Evolutionary conservation across 495 filamentous ascomycete genomes (phyloP).

Genomic region (Usnea hakonensis): DNA sequence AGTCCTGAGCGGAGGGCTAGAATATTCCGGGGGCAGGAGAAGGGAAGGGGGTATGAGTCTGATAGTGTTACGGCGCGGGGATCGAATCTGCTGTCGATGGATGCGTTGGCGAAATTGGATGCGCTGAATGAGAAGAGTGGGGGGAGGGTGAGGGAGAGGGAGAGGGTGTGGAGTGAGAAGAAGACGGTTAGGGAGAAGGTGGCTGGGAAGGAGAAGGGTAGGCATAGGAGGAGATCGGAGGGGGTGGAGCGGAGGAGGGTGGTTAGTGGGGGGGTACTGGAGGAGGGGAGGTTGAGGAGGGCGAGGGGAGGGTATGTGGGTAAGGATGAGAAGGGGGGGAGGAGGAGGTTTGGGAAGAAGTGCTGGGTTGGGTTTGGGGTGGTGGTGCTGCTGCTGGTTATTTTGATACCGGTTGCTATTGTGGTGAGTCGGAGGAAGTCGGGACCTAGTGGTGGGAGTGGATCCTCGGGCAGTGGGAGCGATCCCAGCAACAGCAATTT

Average conservation of each 20-base stretch:
- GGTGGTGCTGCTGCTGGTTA: slow-evolving; percentile 54
- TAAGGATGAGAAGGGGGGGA: slow-evolving; percentile 28
- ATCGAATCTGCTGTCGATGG: slow-evolving; percentile 28
- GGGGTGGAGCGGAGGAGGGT: slow-evolving; percentile 43
- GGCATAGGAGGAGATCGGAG: slow-evolving; percentile 30
- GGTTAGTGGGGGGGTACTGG: slow-evolving; percentile 60
- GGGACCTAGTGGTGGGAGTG: slow-evolving; percentile 18
- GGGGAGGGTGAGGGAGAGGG: slow-evolving; percentile 27
- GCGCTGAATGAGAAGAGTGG: slow-evolving; percentile 41
- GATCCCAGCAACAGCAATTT: slow-evolving; percentile 50
- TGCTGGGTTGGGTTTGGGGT: slow-evolving; percentile 29
- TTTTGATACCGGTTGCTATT: slow-evolving; percentile 67
- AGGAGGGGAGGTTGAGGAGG: slow-evolving; percentile 46
- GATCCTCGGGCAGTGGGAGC: slow-evolving; percentile 26
- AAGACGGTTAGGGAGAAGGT: slow-evolving; percentile 31
- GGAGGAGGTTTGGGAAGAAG: slow-evolving; percentile 33
- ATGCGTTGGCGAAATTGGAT: slow-evolving; percentile 55
- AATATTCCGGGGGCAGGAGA: slow-evolving; percentile 3
- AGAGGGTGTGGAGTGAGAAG: slow-evolving; percentile 20
- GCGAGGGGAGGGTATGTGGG: slow-evolving; percentile 20
- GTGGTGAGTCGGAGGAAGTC: slow-evolving; percentile 60
- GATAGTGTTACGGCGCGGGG: slow-evolving; percentile 11
- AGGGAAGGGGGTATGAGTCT: slow-evolving; percentile 13
- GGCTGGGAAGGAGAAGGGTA: slow-evolving; percentile 20
- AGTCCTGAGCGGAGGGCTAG: slow-evolving; percentile 11